phyloP scores from a whole-genome alignment of 805 yeast species.

The Brettanomyces nanus region DNA sequence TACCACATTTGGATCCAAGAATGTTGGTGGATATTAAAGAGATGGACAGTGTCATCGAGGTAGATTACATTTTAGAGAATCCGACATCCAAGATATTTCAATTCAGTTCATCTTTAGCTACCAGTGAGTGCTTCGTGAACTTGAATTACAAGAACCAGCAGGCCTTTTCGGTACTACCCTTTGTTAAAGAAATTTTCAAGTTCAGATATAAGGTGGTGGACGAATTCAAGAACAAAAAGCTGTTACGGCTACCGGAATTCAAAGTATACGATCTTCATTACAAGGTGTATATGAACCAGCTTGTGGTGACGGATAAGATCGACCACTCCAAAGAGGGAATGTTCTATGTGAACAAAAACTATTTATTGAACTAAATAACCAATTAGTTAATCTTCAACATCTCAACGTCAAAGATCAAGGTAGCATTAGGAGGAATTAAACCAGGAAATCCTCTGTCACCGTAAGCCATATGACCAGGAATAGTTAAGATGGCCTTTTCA shows the following conservation, averaged over 20 bases:
- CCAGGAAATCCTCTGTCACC: constrained; percentile 96
- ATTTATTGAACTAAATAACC: neutral
- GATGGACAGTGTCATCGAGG: constrained; percentile 17
- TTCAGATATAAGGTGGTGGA: constrained; percentile 29
- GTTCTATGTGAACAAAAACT: constrained; percentile 7
- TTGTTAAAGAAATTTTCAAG: constrained; percentile 37
- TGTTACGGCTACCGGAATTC: constrained; percentile 47
- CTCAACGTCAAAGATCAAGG: constrained; percentile 81
- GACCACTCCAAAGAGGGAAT: constrained; percentile 23
- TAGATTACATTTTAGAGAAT: constrained; percentile 56
- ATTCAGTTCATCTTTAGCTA: constrained; percentile 30
- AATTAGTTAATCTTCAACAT: constrained; percentile 45
- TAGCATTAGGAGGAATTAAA: constrained; percentile 92
- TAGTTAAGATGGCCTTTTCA: constrained; percentile 85
- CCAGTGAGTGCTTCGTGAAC: constrained; percentile 18
- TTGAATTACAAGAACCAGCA: constrained; percentile 22
- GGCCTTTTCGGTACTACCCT: constrained; percentile 54
- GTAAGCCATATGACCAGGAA: constrained; percentile 90
- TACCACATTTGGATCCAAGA: constrained; percentile 67
- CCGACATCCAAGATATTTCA: constrained; percentile 65
- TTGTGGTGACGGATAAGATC: constrained; percentile 30
- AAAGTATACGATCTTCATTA: constrained; percentile 62
- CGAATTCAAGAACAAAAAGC: constrained; percentile 8
- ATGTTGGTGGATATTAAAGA: constrained; percentile 35
- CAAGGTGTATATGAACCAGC: constrained; percentile 51